Base-by-base conservation (phyloP, 371 early-diverging fungal genomes). In the Basidiobolus meristosporus region DNA sequence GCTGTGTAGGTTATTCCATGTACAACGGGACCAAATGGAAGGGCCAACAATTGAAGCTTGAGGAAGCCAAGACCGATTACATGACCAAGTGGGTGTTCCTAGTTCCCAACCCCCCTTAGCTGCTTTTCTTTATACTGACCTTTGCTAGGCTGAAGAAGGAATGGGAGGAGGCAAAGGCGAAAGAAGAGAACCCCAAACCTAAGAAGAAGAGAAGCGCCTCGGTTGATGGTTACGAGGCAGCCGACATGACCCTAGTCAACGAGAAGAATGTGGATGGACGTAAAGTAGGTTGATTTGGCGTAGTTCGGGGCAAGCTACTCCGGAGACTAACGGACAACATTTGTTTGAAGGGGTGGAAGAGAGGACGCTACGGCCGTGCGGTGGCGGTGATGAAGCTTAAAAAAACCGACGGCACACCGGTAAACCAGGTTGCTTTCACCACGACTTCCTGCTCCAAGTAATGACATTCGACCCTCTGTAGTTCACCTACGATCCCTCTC, bases 1-100 rank as follows among this genome's bases (percentile, higher is more conserved):
- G 28, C 21, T 5, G 0, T 19, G 31, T 40, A 72, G 76, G 73
- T 38, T 29, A 77, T 1, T 52, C 63, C 1, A 50, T 67, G 1
- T 79, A 71, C 45, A 77, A 82, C 36, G 76, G 80, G 0, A 65
- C 89, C n/a, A 84, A 82, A 44, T 90, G 90, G 90, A 84, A 76
- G 53, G 90, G 87, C 20, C 54, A 63, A 36, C 58, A 59, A 16
- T 45, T 90, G 45, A 65, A 68, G 36, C 53, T 90, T 20, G 82
- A 83, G 45, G 81, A 77, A 26, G 85, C 90, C 4, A 79, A 79
- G 47, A 69, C 69, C 26, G 68, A 73, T 48, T 85, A 73, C 57
- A 51, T 53, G 46, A 63, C 62, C 35, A 56, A 65, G 42, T 63
- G 56, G 23, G 49, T 50, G 14, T 34, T 23, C n/a, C 28, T 36